Evolutionary conservation across 495 filamentous ascomycete species (phyloP), one percentile per base, ranked within the genome.

Genomic region (Penicillium goetzii): DNA sequence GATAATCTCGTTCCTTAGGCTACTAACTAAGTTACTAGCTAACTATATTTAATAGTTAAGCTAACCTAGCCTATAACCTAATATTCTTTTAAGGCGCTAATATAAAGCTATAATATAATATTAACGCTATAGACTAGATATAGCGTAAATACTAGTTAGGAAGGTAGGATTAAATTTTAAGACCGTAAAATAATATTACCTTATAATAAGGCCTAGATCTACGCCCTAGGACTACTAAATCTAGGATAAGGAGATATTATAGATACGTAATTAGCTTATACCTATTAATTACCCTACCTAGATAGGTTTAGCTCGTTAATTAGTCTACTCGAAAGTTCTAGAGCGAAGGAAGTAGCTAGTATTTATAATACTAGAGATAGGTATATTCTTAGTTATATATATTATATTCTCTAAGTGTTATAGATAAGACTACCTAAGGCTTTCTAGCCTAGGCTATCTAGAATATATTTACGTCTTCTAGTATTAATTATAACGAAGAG

Each of bases 381-480:
- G 28, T 6, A 6, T 6, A 6, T 30, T 6, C 28, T 30, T 6
- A 6, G 28, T 30, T 6, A 30, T 6, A 38, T 36, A 36, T 19
- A 38, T 33, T n/a, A 11, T n/a, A 58, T 23, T 58, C 34, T 43
- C 38, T 6, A 43, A 58, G 23, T 9, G 25, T 45, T 8, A 58
- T 58, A 6, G 55, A 58, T 15, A 15, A 58, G 55, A 58, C 55
- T 15, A 32, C 34, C 34, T 15, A 15, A 43, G 55, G 12, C 55
- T 58, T 58, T 43, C 55, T 58, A 58, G 33, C 55, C 21, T 12
- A 58, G 55, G 55, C 32, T 45, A 58, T 49, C 43, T 4, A 4
- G 43, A 15, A 49, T 12, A 12, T 23, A 2, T 49, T 49, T 12
- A 49, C 17, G 17, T 49, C 17, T 49, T 49, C 43, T 49, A 12